phyloP scores from a whole-genome alignment of 2,329 filamentous ascomycete species.

The Fusarium paranaense region DNA sequence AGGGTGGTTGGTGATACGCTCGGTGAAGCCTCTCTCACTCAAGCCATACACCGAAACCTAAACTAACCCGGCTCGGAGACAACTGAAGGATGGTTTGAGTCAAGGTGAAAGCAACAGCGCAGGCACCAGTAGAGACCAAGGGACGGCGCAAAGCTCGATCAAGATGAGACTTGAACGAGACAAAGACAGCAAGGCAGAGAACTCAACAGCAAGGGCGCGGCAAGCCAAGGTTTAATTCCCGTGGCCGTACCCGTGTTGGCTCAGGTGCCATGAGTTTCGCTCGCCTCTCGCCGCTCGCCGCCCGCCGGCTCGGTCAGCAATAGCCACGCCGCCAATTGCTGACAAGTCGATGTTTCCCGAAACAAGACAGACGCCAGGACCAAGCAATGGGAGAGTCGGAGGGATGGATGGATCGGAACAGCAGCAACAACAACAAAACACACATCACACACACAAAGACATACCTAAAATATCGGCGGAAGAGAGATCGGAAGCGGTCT shows the following conservation, averaged over 20 bases:
- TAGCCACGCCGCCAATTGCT: conserved; percentile 19
- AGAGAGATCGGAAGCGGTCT: not conserved
- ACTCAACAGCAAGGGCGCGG: conserved; percentile 2
- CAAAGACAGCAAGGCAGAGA: not conserved
- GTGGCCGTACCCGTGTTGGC: conserved; percentile 5
- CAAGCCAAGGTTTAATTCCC: conserved; percentile 35
- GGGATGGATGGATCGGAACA: not conserved
- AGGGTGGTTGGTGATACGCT: not conserved
- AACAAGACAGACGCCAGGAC: not conserved
- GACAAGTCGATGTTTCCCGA: conserved; percentile 4
- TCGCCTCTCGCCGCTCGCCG: conserved; percentile 24
- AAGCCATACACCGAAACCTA: conserved; percentile 2
- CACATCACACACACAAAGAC: not conserved
- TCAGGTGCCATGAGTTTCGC: conserved; percentile 16
- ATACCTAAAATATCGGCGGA: conserved; percentile 3
- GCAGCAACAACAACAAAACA: not conserved
- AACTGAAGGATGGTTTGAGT: not conserved
- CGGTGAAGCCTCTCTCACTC: not conserved
- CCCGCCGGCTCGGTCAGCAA: conserved; percentile 16
- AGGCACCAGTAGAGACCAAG: not conserved
- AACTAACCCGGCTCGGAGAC: not conserved
- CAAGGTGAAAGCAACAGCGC: not conserved
- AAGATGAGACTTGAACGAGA: conserved; percentile 1
- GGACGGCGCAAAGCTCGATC: not conserved
- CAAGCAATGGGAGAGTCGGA: not conserved